Base-by-base conservation (phyloP, 2,329 filamentous ascomycete species). In the Tolypocladium pustulatum region DNA sequence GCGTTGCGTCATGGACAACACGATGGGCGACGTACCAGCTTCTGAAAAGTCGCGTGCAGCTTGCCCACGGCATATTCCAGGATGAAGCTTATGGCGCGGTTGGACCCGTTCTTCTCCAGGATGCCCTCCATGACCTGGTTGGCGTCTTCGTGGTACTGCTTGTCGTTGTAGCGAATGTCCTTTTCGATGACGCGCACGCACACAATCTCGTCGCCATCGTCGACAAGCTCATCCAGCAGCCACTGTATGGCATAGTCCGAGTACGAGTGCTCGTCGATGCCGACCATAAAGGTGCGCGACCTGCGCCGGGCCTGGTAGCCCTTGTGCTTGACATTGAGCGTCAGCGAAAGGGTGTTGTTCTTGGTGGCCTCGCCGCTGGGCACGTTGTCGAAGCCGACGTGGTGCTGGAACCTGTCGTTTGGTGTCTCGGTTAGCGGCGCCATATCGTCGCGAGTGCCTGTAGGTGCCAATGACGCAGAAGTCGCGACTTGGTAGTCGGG, bases 231-330 rank as follows among this genome's bases (percentile, higher is more conserved):
- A 66, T 95, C 90, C 43, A 97, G 83, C 56, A 96, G 80, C 91
- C 91, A 97, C 72, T 95, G 90, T 22, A 97, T 78, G 20, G 92
- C 92, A 73, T 93, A 94, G 62, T 96, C 90, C 8, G 91, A 96
- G 72, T 96, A 96, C 60, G 90, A 84, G 66, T 96, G 91, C 67
- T 93, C 89, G 72, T 96, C 92, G 22, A 92, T 89, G 25, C 92
- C 92, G 63, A 92, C 93, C 69, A 97, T 85, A 67, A 96, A 96
- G 10, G 90, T 95, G 57, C 92, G 85, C 57, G 90, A 94, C 60
- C 90, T 83, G 61, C 91, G 86, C 49, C 86, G 87, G 63, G 87
- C 86, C 65, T 90, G 86, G 73, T 94, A 96, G 63, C 92, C 90
- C 65, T 88, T 88, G 72, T 97, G 92, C 68, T 91, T 90, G 65